Conservation (phyloP, 257 asterid species). For the Sherardia arvensis region DNA sequence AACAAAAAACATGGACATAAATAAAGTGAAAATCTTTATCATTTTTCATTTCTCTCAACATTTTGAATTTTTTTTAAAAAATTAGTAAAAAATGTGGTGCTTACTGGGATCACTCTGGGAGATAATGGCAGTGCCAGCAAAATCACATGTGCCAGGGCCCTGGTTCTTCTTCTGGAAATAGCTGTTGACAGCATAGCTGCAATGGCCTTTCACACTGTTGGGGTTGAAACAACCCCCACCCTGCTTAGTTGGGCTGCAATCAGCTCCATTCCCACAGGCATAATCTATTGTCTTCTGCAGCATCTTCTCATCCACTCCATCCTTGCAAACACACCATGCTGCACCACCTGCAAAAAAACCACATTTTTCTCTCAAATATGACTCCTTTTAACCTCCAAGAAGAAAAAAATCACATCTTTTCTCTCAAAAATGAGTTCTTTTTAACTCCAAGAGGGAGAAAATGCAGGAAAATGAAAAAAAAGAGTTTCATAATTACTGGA, state of each 20-base stretch:
- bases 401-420: not conserved
- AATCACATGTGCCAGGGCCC: slow-evolving; percentile 49
- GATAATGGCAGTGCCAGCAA: slow-evolving; percentile 54
- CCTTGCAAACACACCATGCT: slow-evolving; percentile 81
- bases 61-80: no score
- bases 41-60: not conserved
- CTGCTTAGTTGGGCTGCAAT: slow-evolving; percentile 55
- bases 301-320: slow-evolving; percentile 35
- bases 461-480: not conserved
- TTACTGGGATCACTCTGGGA: slow-evolving; percentile 58
- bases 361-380: not conserved
- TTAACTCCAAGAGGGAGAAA: not conserved
- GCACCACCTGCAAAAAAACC: slow-evolving; percentile 29
- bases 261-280: slow-evolving; percentile 90
- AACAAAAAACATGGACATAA: no score
- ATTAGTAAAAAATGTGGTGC: not conserved
- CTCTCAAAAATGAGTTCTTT: no score
- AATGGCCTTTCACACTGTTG: slow-evolving; percentile 59
- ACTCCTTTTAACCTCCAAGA: no score
- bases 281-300: slow-evolving; percentile 76
- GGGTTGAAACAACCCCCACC: slow-evolving; percentile 64
- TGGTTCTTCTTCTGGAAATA: slow-evolving; percentile 68
- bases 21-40: not conserved
- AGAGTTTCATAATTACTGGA: slow-evolving; percentile 38
- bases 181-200: slow-evolving; percentile 83